Percentiles rank a stretch among this genome's conserved stretches.
Evolutionary conservation across 2,329 filamentous ascomycete species (phyloP).

Genomic region (Xylariaceae sp.): DNA sequence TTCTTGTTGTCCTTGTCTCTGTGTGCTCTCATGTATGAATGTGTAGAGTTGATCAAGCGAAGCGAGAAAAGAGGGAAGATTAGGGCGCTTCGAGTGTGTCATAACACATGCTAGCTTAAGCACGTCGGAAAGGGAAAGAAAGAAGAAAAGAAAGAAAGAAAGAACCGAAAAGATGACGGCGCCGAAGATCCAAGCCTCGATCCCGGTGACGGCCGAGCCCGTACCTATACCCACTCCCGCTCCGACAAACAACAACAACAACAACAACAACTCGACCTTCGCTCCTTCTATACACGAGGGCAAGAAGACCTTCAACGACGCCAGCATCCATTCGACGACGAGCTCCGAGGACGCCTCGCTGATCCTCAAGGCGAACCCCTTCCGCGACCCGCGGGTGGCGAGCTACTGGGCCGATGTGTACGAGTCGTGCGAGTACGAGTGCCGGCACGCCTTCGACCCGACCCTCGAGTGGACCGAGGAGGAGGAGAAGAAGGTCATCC

Average conservation of each 20-base stretch:
- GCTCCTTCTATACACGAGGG: slow-evolving; percentile 4
- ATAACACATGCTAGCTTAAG: too few species aligned
- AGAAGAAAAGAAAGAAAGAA: not conserved
- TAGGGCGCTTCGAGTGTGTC: too few species aligned
- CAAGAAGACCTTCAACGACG: slow-evolving; percentile 9
- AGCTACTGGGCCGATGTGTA: slow-evolving; percentile 32
- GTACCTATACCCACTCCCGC: slow-evolving; percentile 3
- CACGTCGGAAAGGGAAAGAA: too few species aligned
- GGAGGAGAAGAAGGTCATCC: slow-evolving; percentile 48
- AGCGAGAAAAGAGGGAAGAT: too few species aligned
- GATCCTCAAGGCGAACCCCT: slow-evolving; percentile 13
- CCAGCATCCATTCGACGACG: slow-evolving; percentile 1
- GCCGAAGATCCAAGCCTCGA: slow-evolving; percentile 8
- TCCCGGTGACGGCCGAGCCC: slow-evolving; percentile 6
- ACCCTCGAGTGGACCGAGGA: slow-evolving; percentile 45
- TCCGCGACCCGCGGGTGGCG: slow-evolving; percentile 19
- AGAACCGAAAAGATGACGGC: slow-evolving; percentile 10
- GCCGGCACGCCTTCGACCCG: slow-evolving; percentile 50
- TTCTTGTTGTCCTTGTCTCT: too few species aligned
- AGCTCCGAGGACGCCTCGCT: slow-evolving; percentile 11
- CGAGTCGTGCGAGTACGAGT: slow-evolving; percentile 42
- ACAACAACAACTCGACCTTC: slow-evolving; percentile 12
- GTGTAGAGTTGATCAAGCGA: too few species aligned
- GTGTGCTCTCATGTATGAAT: too few species aligned
- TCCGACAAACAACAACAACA: slow-evolving; percentile 3